Evolutionary conservation across 257 asterid species (phyloP).

Genomic region (Leonotis leonurus): DNA sequence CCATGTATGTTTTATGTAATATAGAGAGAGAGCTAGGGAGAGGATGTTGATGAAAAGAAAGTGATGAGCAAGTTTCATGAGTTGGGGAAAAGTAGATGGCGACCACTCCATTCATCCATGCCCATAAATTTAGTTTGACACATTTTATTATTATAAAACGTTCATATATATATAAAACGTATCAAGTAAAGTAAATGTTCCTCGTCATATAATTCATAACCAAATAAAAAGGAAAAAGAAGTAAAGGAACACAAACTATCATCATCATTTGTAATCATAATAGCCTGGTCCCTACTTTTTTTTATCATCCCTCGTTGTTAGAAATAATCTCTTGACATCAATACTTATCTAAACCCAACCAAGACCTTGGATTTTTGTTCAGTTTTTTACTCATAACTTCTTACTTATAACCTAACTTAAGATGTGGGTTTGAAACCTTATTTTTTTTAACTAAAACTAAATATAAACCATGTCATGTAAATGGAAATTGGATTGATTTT

Average conservation of each 20-base stretch:
- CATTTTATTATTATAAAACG: too few relatives aligned
- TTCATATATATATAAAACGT: too few relatives aligned
- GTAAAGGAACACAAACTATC: background rate
- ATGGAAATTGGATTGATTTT: background rate
- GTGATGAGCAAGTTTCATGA: slow-evolving; percentile 16
- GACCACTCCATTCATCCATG: slow-evolving; percentile 13
- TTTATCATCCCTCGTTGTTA: slow-evolving; percentile 18
- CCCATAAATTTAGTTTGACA: slow-evolving; percentile 17
- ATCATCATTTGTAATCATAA: slow-evolving; percentile 23
- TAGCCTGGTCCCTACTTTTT: slow-evolving; percentile 13
- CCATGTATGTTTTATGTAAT: too few relatives aligned
- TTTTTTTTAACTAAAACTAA: too few relatives aligned
- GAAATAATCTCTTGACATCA: slow-evolving; percentile 14
- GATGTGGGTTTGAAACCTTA: too few relatives aligned
- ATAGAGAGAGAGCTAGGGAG: background rate
- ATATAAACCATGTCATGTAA: background rate
- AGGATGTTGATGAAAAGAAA: background rate
- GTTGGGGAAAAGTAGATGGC: slow-evolving; percentile 5
- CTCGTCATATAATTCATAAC: slow-evolving; percentile 2
- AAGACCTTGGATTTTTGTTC: too few relatives aligned
- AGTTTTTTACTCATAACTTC: too few relatives aligned
- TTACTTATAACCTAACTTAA: background rate
- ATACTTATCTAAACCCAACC: background rate
- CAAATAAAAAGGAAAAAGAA: background rate
- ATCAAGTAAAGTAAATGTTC: too few relatives aligned